These are phyloP conservation scores for Xylaria venustula DNA, from an alignment of 495 filamentous ascomycete species.

Conservation along the genomic window DNA sequence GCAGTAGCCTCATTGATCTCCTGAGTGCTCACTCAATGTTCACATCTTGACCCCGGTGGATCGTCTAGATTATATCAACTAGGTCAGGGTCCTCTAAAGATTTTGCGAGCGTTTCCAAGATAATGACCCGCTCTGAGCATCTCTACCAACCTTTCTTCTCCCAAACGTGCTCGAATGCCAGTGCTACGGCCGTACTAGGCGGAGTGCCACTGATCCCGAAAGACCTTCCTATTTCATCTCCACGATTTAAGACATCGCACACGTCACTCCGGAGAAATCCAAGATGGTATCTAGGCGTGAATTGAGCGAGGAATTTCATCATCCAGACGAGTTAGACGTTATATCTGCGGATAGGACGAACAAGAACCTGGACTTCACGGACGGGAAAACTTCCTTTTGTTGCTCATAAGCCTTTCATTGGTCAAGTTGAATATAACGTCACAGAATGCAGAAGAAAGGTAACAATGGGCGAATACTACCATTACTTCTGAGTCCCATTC, in stretches of 20 bases:
- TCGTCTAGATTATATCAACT: conserved; percentile 4
- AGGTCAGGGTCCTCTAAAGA: neutral
- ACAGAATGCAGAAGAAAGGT: neutral
- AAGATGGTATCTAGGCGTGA: neutral
- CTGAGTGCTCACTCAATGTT: neutral
- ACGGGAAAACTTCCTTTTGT: neutral
- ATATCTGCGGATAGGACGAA: neutral
- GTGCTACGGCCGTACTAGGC: neutral
- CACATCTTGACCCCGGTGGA: neutral
- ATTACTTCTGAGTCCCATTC: neutral
- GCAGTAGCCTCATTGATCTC: conserved; percentile 3
- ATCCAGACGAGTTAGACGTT: neutral
- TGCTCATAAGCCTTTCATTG: neutral
- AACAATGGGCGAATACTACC: neutral
- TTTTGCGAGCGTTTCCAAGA: conserved; percentile 1
- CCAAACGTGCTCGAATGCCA: neutral
- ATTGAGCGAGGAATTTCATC: neutral
- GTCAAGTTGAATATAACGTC: neutral
- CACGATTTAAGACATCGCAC: conserved; percentile 1
- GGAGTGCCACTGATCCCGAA: neutral
- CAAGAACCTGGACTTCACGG: neutral
- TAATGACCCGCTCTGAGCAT: neutral
- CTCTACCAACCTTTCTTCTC: conserved; percentile 1
- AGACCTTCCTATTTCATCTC: conserved; percentile 9
- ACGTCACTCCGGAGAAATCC: neutral